Percentiles rank a stretch among this genome's conserved stretches.
phyloP scores from a whole-genome alignment of 108 stramenopile genomes.

The Nitzschia sp. region DNA sequence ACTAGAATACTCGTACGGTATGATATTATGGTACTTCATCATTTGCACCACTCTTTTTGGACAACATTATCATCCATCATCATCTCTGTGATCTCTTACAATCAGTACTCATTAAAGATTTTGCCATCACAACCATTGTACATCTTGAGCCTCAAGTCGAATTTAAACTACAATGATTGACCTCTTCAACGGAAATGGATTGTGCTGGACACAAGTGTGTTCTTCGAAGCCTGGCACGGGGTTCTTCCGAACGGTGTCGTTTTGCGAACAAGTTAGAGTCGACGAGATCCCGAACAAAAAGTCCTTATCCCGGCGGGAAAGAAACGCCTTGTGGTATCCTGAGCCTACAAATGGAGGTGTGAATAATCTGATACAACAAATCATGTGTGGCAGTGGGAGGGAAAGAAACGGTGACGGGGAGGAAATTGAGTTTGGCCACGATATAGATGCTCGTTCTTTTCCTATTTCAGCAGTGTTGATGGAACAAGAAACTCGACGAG shows the following conservation, averaged over 20 bases:
- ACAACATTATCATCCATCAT: no score
- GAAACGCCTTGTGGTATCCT: constrained; percentile 24
- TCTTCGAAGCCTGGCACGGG: neutral
- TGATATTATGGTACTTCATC: no score
- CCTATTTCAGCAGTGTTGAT: constrained; percentile 22
- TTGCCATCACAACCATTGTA: no score
- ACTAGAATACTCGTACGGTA: no score
- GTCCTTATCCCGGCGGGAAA: constrained; percentile 7
- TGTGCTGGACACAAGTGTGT: neutral
- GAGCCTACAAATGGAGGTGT: neutral
- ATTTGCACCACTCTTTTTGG: no score
- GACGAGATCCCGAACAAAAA: constrained; percentile 26
- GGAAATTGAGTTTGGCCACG: neutral
- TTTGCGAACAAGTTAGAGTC: constrained; percentile 21
- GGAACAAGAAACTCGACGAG: constrained; percentile 27
- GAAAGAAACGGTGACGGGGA: constrained; percentile 7
- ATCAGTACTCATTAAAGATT: no score
- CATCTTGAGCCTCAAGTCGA: no score
- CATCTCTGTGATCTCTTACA: no score
- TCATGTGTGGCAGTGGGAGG: neutral
- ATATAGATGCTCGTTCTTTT: neutral
- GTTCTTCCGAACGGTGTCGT: constrained; percentile 12
- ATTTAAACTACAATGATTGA: neutral
- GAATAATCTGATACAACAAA: constrained; percentile 2
- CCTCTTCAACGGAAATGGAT: neutral